Evolutionary conservation across 352 stramenopile species (phyloP).

Genomic region (Globisporangium apiculatum): DNA sequence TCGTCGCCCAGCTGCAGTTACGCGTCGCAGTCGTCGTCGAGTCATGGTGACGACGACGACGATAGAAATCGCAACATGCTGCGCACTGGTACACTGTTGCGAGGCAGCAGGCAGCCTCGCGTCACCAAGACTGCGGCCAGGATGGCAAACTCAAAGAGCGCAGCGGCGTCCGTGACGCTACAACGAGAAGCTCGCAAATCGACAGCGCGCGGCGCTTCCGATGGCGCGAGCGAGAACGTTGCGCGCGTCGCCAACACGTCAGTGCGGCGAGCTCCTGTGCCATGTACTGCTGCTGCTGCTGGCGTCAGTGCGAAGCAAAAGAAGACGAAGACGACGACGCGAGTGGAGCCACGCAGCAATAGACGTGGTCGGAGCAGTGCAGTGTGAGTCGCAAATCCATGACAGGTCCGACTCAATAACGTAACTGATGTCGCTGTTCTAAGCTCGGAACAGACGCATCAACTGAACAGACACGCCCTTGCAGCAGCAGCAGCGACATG

Average conservation of each 20-base stretch:
- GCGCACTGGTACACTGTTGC: not conserved
- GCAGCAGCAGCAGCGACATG: too few species aligned
- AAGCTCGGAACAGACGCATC: too few species aligned
- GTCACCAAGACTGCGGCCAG: not conserved
- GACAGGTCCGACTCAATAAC: too few species aligned
- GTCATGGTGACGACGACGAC: not conserved
- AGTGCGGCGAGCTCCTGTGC: not conserved
- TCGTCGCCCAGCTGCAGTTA: conserved; percentile 7
- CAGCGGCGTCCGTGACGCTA: too few species aligned
- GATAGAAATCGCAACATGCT: too few species aligned
- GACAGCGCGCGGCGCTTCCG: too few species aligned
- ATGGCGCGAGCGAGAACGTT: conserved; percentile 4
- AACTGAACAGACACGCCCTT: too few species aligned
- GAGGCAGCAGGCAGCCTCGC: too few species aligned
- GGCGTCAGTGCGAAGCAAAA: not conserved
- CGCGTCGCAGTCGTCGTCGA: conserved; percentile 23
- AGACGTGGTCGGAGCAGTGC: not conserved
- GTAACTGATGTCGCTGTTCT: too few species aligned
- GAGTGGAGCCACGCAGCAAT: not conserved
- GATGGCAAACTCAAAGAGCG: too few species aligned
- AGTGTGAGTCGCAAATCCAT: not conserved
- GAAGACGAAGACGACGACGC: not conserved
- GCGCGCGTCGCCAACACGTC: conserved; percentile 2
- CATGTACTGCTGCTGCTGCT: not conserved
- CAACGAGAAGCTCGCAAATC: too few species aligned